Base-by-base conservation (phyloP, 176 grass and related monocot genomes). In the Neostapfia colusana region DNA sequence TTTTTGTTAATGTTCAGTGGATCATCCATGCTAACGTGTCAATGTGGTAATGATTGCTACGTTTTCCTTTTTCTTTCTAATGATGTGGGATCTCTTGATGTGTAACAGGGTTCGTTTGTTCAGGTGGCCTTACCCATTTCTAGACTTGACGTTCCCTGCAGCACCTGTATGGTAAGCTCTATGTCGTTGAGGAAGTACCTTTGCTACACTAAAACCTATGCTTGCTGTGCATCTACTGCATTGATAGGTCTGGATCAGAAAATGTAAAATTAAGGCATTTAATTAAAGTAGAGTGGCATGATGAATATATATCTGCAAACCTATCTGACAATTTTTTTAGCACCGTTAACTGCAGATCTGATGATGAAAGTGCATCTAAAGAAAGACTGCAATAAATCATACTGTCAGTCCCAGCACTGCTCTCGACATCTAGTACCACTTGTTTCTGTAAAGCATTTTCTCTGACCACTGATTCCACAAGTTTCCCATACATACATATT, bases 101-200 rank as follows among this genome's bases (percentile, higher is more conserved):
- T 61, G 10, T 66, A 15, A 75, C 10, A 9, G 16, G 31, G 20
- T 69, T 68, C n/a, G 15, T 71, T 83, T 65, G 20, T 72, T 57
- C 83, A 97, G 94, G 90, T 93, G 94, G 94, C 91, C 94, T 81
- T 97, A 97, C 73, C 93, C 93, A n/a, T 97, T 97, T 89, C 83
- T 97, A 53, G 93, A 97, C 72, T 74, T 93, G 82, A 20, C 72
- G 39, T 93, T 81, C 56, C 67, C 78, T 65, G 64, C 35, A 69
- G 89, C 91, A 11, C 94, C 91, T 73, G 1, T 80, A 66, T 97
- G 94, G 94, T 97, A 93, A 70, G 83, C 13, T 69, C 48, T 69
- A 54, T 72, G 48, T 8, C 9, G 41, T 12, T 18, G 38, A 82
- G 31, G 16, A 75, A 83, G 3, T 28, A 61, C 8, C 59, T 72